Base-by-base conservation (phyloP, 352 stramenopile species). In the Phytophthora europaea region DNA sequence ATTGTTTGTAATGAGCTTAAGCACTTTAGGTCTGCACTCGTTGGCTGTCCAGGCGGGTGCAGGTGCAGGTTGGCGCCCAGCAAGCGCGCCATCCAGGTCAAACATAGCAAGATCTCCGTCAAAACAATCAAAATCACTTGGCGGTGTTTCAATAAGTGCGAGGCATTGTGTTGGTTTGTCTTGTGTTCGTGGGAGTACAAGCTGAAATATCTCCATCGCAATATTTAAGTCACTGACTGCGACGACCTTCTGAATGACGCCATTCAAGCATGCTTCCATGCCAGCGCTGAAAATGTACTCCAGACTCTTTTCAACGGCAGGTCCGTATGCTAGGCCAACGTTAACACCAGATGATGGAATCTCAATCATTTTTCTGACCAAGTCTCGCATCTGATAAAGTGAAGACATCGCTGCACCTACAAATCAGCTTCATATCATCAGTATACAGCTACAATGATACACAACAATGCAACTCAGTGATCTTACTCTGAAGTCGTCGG, bases 171-270 rank as follows among this genome's bases (percentile, higher is more conserved):
- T 71, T 45, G 82, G 73, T 7, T 73, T 45, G 18, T 89, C 76
- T 16, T 62, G 20, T 51, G 51, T 53, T 50, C 71, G 76, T 34
- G 84, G 82, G 2, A 88, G 64, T 6, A 89, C 47, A 6, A 85
- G 58, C 36, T 88, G 71, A 18, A 93, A 52, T 52, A 93, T 91
- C 54, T 90, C 83, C n/a, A 91, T 74, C 18, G 65, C 75, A 53
- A 87, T 62, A 18, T 81, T 80, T 12, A 91, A 69, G 40, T 84
- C 78, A 2, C 76, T 67, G 10, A 76, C 51, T 6, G 66, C 52
- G 23, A 88, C 45, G 9, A 79, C 15, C 10, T 80, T 76, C 15
- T 82, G 72, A 47, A 79, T 68, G 23, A 50, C 82, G 22, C 69
- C 74, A 57, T 81, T 75, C 53, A 94, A 56, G 36, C 84, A 93